These are phyloP conservation scores for Croton laevigatus DNA, from an alignment of 441 rosid genomes.

Conservation along the genomic window DNA sequence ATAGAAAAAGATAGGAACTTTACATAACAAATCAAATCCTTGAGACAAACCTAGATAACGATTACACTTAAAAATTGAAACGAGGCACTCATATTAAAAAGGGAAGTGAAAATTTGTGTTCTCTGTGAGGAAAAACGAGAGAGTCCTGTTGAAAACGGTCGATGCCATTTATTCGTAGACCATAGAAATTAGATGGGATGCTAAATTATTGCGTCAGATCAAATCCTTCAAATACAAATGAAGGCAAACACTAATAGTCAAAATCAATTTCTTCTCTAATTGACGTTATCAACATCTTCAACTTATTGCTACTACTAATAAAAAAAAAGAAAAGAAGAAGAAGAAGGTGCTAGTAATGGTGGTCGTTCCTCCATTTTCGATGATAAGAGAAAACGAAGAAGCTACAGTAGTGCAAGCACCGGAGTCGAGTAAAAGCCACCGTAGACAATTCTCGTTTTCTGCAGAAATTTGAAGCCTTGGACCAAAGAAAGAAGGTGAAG, in stretches of 20 bases:
- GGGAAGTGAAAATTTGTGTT: constrained; percentile 27
- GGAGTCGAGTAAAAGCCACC: too few relatives aligned
- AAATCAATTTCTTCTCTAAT: too few relatives aligned
- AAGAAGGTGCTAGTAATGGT: too few relatives aligned
- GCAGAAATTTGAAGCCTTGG: too few relatives aligned
- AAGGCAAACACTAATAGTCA: neutral
- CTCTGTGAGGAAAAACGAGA: constrained; percentile 31
- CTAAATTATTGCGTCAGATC: neutral
- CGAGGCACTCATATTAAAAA: constrained; percentile 39
- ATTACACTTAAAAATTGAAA: neutral
- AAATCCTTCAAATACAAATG: neutral
- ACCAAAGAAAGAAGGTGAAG: too few relatives aligned
- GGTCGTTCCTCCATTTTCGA: too few relatives aligned
- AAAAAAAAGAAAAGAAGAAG: too few relatives aligned
- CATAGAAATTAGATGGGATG: constrained; percentile 19
- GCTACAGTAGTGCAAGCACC: too few relatives aligned
- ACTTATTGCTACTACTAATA: neutral
- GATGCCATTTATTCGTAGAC: constrained; percentile 58
- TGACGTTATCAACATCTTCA: neutral
- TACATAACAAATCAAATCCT: constrained; percentile 1
- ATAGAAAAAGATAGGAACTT: constrained; percentile 6
- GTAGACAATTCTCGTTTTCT: too few relatives aligned
- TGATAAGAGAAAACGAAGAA: too few relatives aligned
- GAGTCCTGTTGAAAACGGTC: constrained; percentile 38
- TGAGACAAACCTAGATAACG: constrained; percentile 12